phyloP scores from a whole-genome alignment of 805 yeast genomes.

The Danielia reshetovae region DNA sequence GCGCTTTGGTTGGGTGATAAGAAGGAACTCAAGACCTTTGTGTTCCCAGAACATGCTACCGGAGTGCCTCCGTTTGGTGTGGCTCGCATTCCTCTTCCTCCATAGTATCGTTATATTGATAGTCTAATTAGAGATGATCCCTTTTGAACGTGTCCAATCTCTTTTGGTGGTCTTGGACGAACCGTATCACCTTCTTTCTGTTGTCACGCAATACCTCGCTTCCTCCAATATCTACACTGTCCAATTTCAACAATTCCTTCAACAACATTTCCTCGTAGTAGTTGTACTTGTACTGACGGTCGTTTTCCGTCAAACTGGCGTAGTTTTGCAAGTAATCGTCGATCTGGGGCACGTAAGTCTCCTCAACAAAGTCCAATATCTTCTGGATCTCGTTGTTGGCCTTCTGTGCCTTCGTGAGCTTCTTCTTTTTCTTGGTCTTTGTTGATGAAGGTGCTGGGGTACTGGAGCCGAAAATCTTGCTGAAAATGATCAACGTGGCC shows the following conservation, averaged over 20 bases:
- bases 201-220: slow-evolving; percentile 49
- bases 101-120: too few species aligned
- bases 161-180: slow-evolving; percentile 56
- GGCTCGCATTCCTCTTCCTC: background rate
- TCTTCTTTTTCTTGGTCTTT: slow-evolving; percentile 30
- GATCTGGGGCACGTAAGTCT: slow-evolving; percentile 31
- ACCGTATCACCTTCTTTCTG: slow-evolving; percentile 57
- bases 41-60: slow-evolving; percentile 9
- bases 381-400: slow-evolving; percentile 37
- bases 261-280: slow-evolving; percentile 65
- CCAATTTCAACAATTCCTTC: slow-evolving; percentile 63
- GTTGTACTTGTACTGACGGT: slow-evolving; percentile 46
- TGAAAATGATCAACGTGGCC: slow-evolving; percentile 25
- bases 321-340: slow-evolving; percentile 13
- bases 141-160: slow-evolving; percentile 48
- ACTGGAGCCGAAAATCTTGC: slow-evolving; percentile 12
- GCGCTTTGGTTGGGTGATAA: slow-evolving; percentile 30
- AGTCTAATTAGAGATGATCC: slow-evolving; percentile 15
- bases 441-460: slow-evolving; percentile 1
- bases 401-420: slow-evolving; percentile 35
- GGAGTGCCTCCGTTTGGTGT: slow-evolving; percentile 28
- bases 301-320: slow-evolving; percentile 7
- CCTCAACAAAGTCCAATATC: slow-evolving; percentile 38
- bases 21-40: slow-evolving; percentile 15
- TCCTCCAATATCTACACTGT: slow-evolving; percentile 54